These are phyloP conservation scores for Barnettozyma sucrosica DNA, from an alignment of 805 yeast species.

Conservation along the genomic window DNA sequence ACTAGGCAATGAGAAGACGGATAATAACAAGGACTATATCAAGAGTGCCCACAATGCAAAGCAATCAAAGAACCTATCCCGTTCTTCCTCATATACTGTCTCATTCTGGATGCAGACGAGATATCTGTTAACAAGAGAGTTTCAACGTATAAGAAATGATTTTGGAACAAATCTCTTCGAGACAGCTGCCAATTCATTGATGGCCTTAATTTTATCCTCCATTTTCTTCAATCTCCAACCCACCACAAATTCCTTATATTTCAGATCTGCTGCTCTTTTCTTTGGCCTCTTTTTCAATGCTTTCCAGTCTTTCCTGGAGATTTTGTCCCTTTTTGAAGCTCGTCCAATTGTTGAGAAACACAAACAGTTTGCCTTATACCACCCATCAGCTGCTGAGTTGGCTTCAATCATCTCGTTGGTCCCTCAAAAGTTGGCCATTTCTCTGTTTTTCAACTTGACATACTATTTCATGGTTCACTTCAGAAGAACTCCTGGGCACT, in stretches of 20 bases:
- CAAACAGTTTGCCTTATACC: conserved; percentile 63
- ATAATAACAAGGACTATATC: conserved; percentile 22
- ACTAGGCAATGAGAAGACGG: conserved; percentile 9
- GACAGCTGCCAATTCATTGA: conserved; percentile 38
- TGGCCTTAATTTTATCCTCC: conserved; percentile 51
- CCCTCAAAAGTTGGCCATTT: conserved; percentile 50
- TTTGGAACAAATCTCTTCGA: conserved; percentile 37
- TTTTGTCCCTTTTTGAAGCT: conserved; percentile 49
- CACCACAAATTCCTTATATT: conserved; percentile 41
- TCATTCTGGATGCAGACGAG: conserved; percentile 46
- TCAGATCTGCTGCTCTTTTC: conserved; percentile 56
- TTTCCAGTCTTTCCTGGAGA: conserved; percentile 49
- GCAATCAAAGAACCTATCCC: conserved; percentile 41
- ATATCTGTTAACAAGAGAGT: conserved; percentile 37
- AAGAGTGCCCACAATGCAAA: conserved; percentile 40
- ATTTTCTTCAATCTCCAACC: conserved; percentile 44
- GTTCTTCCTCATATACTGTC: conserved; percentile 43
- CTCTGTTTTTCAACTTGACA: conserved; percentile 41
- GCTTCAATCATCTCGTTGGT: conserved; percentile 55
- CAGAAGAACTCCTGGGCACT: conserved; percentile 44
- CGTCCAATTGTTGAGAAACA: conserved; percentile 62
- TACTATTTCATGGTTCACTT: conserved; percentile 53
- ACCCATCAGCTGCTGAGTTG: conserved; percentile 69
- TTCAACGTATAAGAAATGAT: conserved; percentile 44
- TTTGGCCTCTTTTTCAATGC: conserved; percentile 58